Base-by-base conservation (phyloP, 139 green algal genomes). In the Coccomyxa sp. region DNA sequence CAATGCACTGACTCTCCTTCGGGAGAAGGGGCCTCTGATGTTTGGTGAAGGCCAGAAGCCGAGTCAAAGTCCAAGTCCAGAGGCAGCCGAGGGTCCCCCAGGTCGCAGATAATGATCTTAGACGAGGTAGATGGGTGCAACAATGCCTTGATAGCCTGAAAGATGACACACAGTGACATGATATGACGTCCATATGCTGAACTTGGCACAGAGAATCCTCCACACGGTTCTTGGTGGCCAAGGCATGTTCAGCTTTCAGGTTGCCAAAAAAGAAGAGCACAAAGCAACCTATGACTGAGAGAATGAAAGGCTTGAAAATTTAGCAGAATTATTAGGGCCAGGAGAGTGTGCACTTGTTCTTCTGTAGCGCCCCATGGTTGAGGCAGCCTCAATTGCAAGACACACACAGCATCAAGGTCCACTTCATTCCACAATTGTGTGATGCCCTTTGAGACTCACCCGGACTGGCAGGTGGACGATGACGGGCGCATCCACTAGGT, bases 401-500 rank as follows among this genome's bases (percentile, higher is more conserved):
- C 38, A 51, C 38, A 51, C 38, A 51, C 38, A 51, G 38, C 38
- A 51, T 38, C 14, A 77, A 9, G 27, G 71, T 77, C 27, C n/a
- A 38, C 14, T 74, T 27, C 71, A 45, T 31, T 31, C 71, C 12
- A 45, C 25, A 31, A 45, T 10, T 18, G 23, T 51, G 27, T 31
- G 27, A 18, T 18, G 71, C 1, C 9, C 17, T 12, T 77, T 30
- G 71, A 77, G 71, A 32, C 12, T 31, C 71, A 38, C 71, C 71
- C n/a, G 21, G 27, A 77, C 71, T 38, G 71, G 71, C 21, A 31
- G n/a, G 71, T 77, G 71, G 23, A 77, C 71, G 9, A 77, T 38
- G 71, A 16, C 27, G 9, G 88, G 85, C 31, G 86, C 30, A 68
- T 91, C 87, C 77, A 91, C 79, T 67, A 91, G 71, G 83, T 88